phyloP scores from a whole-genome alignment of 768 basidiomycete genomes.

The Leccinum subgranulosum region DNA sequence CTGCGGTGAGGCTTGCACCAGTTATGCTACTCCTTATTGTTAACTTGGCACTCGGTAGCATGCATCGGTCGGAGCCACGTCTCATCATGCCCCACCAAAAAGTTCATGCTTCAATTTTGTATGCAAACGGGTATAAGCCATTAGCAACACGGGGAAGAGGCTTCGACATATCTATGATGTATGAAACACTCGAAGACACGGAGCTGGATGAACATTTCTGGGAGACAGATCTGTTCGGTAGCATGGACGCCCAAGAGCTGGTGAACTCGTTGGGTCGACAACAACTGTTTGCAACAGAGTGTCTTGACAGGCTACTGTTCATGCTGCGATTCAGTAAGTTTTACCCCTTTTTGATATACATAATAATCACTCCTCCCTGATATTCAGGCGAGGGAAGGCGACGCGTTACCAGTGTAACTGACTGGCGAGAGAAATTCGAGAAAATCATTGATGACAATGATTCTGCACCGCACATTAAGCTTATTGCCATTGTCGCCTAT shows the following conservation, averaged over 20 bases:
- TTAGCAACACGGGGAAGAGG: not conserved
- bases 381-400: not conserved
- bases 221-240: constrained; percentile 2
- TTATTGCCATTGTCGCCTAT: constrained; percentile 7
- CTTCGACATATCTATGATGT: not conserved
- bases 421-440: not conserved
- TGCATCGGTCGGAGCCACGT: constrained; percentile 10
- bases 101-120: not conserved
- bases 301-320: not conserved
- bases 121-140: not conserved
- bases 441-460: not conserved
- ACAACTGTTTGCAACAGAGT: not conserved
- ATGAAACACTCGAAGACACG: not conserved
- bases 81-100: constrained; percentile 1
- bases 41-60: not conserved
- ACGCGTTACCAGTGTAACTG: not conserved
- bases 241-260: not conserved
- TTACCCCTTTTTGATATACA: not conserved
- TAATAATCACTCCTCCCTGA: not conserved
- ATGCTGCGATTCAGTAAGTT: not conserved
- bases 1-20: constrained; percentile 6
- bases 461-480: not conserved
- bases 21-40: not conserved
- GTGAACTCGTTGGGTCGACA: not conserved
- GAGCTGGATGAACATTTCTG: not conserved